These are phyloP conservation scores for Pythium guiyangense DNA, from an alignment of 352 stramenopile genomes.

Conservation along the genomic window DNA sequence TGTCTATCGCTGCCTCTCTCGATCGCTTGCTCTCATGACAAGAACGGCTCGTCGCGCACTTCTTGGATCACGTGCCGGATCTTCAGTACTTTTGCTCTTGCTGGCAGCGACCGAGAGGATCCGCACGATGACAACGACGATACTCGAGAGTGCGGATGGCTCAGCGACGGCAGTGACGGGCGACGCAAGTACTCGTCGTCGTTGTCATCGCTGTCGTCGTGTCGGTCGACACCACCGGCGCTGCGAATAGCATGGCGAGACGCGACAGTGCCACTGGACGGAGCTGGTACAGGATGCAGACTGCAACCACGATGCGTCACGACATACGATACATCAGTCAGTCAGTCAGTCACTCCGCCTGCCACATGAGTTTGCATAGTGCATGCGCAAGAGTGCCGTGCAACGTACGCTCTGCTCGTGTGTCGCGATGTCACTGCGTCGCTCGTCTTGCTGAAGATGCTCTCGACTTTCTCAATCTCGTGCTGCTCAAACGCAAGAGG, in stretches of 20 bases:
- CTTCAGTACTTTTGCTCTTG: slow-evolving; percentile 44
- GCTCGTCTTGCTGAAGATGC: slow-evolving; percentile 31
- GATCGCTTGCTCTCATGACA: slow-evolving; percentile 10
- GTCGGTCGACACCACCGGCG: not conserved
- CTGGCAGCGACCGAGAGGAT: slow-evolving; percentile 7
- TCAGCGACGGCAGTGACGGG: slow-evolving; percentile 7
- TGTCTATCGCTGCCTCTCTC: not conserved
- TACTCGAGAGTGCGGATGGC: slow-evolving; percentile 1
- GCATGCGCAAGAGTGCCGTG: not conserved
- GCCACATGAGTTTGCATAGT: not conserved
- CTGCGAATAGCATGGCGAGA: not conserved
- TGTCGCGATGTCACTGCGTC: slow-evolving; percentile 14
- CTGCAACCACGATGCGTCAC: slow-evolving; percentile 3
- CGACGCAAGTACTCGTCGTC: not conserved
- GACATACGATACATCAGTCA: too few relatives aligned
- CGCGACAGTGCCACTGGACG: not conserved
- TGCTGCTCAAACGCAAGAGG: slow-evolving; percentile 18
- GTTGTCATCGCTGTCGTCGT: not conserved
- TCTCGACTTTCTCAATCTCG: slow-evolving; percentile 28
- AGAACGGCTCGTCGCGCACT: slow-evolving; percentile 55
- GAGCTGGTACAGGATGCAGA: slow-evolving; percentile 3
- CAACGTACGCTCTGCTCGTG: slow-evolving; percentile 20
- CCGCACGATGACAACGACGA: not conserved
- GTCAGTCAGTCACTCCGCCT: not conserved
- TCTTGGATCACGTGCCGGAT: slow-evolving; percentile 73